Evolutionary conservation across 768 basidiomycete genomes (phyloP).

Genomic region (Leccinum variicolor): DNA sequence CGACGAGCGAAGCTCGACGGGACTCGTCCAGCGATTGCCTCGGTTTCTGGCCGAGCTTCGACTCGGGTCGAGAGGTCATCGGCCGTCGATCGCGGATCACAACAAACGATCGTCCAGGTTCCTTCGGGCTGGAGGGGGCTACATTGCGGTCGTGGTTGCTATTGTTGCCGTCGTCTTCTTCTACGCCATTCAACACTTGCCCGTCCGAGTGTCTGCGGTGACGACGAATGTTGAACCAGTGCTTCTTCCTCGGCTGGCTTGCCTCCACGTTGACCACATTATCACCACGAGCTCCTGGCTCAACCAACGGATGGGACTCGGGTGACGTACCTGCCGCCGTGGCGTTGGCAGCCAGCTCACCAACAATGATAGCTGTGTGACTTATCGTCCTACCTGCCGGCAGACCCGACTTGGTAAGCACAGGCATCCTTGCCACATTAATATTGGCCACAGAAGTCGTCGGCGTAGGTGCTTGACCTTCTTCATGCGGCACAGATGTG

Average conservation of each 20-base stretch:
- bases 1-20: conserved; percentile 25
- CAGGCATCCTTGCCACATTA: conserved; percentile 42
- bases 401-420: conserved; percentile 30
- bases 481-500: conserved; percentile 22
- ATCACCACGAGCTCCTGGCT: conserved; percentile 18
- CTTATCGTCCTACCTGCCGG: conserved; percentile 76
- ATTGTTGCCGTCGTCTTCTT: conserved; percentile 7
- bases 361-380: conserved; percentile 82
- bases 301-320: conserved; percentile 23
- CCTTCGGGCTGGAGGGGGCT: conserved; percentile 29
- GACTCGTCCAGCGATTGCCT: conserved; percentile 31
- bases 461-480: conserved; percentile 47
- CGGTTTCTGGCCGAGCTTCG: conserved; percentile 17
- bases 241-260: conserved; percentile 55
- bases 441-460: conserved; percentile 42
- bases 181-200: conserved; percentile 32
- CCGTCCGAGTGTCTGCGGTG: conserved; percentile 60
- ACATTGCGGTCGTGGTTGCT: conserved; percentile 14
- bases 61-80: conserved; percentile 31
- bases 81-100: conserved; percentile 59
- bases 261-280: conserved; percentile 36
- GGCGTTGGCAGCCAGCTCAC: conserved; percentile 37
- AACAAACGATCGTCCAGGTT: conserved; percentile 58
- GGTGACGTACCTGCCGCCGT: conserved; percentile 12
- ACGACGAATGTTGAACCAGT: conserved; percentile 66